Base-by-base conservation (phyloP, 2,329 filamentous ascomycete genomes). In the Pestalotiopsis sp. region DNA sequence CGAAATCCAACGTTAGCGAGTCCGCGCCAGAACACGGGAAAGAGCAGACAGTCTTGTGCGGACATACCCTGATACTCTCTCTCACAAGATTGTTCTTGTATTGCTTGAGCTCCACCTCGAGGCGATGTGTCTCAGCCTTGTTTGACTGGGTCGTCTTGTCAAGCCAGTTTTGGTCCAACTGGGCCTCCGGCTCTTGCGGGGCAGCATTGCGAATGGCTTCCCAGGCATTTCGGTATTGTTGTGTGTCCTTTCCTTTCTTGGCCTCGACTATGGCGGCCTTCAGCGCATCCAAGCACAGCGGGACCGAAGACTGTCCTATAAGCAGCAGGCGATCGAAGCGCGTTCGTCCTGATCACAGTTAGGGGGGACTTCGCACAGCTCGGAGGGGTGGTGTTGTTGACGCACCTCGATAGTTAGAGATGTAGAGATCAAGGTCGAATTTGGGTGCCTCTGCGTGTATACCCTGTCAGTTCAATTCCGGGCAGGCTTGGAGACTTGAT, bases 11-110 rank as follows among this genome's bases (percentile, higher is more conserved):
- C 56, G 25, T 57, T 61, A 66, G 64, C 25, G n/a, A 9, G 52
- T 17, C 11, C 17, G 13, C 17, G 6, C 17, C 49, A 36, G 13
- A 17, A 31, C 31, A 36, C 9, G 11, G 36, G n/a, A 36, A 39
- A 38, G 38, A 38, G n/a, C 12, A 23, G 13, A 63, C 41, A 49
- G 11, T 25, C 14, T 45, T 41, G 36, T 12, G 36, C 31, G 11
- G 23, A 66, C 87, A 68, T 85, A 97, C 94, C 73, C 95, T 84
- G 75, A 98, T 97, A 82, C 94, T 98, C 82, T 99, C 96, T 79
- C 98, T 97, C 75, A 99, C 94, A 58, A 98, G 83, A 75, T 98
- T 99, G 78, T 98, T 97, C 82, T 96, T 97, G 81, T 98, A 98
- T 1, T 91, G 92, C 79, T 94, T 95, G 23, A 99, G 85, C 80